phyloP scores from a whole-genome alignment of 2,329 filamentous ascomycete genomes.

The Penicillium sclerotigenum region DNA sequence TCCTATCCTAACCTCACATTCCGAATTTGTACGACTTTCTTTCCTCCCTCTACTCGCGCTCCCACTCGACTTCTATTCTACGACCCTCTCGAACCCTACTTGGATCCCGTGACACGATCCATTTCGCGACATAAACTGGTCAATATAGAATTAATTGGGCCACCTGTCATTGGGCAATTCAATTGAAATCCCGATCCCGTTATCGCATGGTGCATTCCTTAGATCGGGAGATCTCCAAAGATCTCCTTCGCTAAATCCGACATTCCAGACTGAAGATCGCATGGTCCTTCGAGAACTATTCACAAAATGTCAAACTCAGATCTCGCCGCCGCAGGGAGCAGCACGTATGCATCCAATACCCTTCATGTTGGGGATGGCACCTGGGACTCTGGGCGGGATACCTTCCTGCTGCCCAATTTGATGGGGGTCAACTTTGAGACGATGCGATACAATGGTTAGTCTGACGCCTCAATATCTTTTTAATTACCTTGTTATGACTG shows the following conservation, averaged over 20 bases:
- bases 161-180: conserved; percentile 11
- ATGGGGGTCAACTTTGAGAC: conserved; percentile 64
- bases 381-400: conserved; percentile 61
- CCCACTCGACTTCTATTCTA: neutral
- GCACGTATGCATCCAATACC: conserved; percentile 59
- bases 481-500: conserved; percentile 13
- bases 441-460: conserved; percentile 63
- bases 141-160: neutral
- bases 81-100: neutral
- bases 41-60: conserved; percentile 1
- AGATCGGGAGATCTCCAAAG: conserved; percentile 43
- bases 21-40: conserved; percentile 12
- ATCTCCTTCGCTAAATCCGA: conserved; percentile 41
- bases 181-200: conserved; percentile 12
- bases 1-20: neutral
- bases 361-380: conserved; percentile 65
- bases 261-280: conserved; percentile 38
- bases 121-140: neutral
- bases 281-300: conserved; percentile 4
- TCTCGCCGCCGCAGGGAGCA: conserved; percentile 58
- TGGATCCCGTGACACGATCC: neutral
- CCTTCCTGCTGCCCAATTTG: conserved; percentile 62
- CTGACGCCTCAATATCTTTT: neutral
- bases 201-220: conserved; percentile 45
- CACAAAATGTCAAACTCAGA: conserved; percentile 35